These are phyloP conservation scores for Orbilia javanica DNA, from an alignment of 2,329 filamentous ascomycete species.

Conservation along the genomic window DNA sequence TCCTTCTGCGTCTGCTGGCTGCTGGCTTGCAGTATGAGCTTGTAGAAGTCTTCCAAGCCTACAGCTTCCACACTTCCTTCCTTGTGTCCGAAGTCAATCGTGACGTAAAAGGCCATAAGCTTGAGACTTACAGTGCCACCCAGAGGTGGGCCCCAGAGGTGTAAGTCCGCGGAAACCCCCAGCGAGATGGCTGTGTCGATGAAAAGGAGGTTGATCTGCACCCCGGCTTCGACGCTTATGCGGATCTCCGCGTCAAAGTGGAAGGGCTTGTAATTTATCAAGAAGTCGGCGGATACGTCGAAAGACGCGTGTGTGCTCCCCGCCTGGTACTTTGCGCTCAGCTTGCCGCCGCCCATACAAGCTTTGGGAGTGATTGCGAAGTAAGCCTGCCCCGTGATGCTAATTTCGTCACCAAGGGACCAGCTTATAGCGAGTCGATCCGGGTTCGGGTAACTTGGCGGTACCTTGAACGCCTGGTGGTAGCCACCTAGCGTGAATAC, in stretches of 20 bases:
- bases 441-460: slow-evolving; percentile 64
- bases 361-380: slow-evolving; percentile 68
- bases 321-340: slow-evolving; percentile 62
- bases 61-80: too few species aligned
- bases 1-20: too few species aligned
- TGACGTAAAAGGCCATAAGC: slow-evolving; percentile 61
- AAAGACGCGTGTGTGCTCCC: slow-evolving; percentile 65
- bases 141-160: slow-evolving; percentile 57
- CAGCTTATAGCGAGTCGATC: slow-evolving; percentile 65
- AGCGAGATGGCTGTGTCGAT: slow-evolving; percentile 50
- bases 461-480: slow-evolving; percentile 64
- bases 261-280: slow-evolving; percentile 66
- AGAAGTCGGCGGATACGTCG: slow-evolving; percentile 65
- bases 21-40: too few species aligned
- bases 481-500: slow-evolving; percentile 68
- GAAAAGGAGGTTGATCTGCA: slow-evolving; percentile 25
- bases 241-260: slow-evolving; percentile 63
- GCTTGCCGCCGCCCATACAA: slow-evolving; percentile 66
- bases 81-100: slow-evolving; percentile 58
- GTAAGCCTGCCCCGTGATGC: slow-evolving; percentile 66
- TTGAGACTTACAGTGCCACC: slow-evolving; percentile 61
- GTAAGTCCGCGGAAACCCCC: slow-evolving; percentile 57
- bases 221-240: slow-evolving; percentile 17
- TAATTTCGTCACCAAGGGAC: slow-evolving; percentile 62
- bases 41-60: slow-evolving; percentile 12